Evolutionary conservation across 192 early-diverging fungal species (phyloP).

Genomic region (Physocladia obscura): DNA sequence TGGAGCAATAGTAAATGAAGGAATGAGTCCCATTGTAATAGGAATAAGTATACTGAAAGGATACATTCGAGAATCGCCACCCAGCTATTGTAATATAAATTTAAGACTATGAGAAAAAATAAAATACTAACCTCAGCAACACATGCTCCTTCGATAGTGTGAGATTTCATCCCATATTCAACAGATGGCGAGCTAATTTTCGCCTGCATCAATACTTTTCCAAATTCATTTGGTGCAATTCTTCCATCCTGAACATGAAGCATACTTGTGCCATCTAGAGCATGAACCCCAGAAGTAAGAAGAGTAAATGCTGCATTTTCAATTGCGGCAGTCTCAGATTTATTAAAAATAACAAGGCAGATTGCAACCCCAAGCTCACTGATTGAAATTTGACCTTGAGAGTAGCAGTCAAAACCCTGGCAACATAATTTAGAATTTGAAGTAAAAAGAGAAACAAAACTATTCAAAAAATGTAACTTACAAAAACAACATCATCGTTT

Average conservation of each 20-base stretch:
- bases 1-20: constrained; percentile 1
- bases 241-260: not conserved
- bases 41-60: constrained; percentile 6
- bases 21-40: not conserved
- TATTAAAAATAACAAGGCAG: constrained; percentile 8
- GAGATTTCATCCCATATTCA: not conserved
- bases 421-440: not conserved
- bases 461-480: not conserved
- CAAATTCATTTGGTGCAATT: not conserved
- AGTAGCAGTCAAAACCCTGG: constrained; percentile 21
- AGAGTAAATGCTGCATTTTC: not conserved
- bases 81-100: not conserved
- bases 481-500: constrained; percentile 22
- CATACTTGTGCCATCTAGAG: constrained; percentile 1
- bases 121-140: not conserved
- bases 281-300: not conserved
- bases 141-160: constrained; percentile 1
- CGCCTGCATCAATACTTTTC: constrained; percentile 21
- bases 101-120: not conserved
- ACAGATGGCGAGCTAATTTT: not conserved
- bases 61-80: not conserved
- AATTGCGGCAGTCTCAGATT: not conserved
- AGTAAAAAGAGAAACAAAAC: not conserved
- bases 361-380: not conserved
- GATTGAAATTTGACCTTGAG: not conserved